Evolutionary conservation across 139 green algal species (phyloP).

Genomic region (Axilococcus clingmanii): DNA sequence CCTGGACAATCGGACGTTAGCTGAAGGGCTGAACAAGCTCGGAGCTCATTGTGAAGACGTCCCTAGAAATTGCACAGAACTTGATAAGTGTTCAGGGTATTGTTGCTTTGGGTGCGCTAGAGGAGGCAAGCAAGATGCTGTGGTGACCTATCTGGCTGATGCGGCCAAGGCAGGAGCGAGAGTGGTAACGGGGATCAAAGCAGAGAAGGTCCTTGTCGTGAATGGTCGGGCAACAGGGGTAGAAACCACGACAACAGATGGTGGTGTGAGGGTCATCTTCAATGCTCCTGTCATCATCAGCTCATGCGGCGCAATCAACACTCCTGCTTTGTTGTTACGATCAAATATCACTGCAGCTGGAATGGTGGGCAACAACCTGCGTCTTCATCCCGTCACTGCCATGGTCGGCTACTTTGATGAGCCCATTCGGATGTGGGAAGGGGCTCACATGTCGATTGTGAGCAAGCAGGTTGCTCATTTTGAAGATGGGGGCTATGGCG

Average conservation of each 20-base stretch:
- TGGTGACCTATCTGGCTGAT: conserved; percentile 50
- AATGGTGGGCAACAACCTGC: conserved; percentile 38
- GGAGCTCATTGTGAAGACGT: conserved; percentile 32
- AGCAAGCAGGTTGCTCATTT: conserved; percentile 37
- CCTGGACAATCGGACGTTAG: conserved; percentile 27
- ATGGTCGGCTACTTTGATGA: conserved; percentile 25
- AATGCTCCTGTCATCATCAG: conserved; percentile 22
- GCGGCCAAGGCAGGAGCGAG: conserved; percentile 32
- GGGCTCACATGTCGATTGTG: conserved; percentile 40
- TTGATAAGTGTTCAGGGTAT: conserved; percentile 12
- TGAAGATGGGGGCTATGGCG: conserved; percentile 43
- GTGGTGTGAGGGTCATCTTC: conserved; percentile 9
- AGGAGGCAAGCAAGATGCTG: conserved; percentile 40
- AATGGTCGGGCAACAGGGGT: neutral
- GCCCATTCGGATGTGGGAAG: conserved; percentile 19
- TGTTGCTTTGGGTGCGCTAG: conserved; percentile 42
- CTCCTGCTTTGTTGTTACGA: conserved; percentile 52
- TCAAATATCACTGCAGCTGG: conserved; percentile 30
- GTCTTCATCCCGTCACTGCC: conserved; percentile 40
- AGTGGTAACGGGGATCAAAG: conserved; percentile 38
- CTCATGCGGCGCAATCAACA: conserved; percentile 32
- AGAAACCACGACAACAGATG: neutral
- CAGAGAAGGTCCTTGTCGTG: conserved; percentile 18
- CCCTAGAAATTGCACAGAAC: conserved; percentile 33
- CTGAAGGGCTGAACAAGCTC: conserved; percentile 21